phyloP scores from a whole-genome alignment of 2,329 filamentous ascomycete species.

The Arthroderma uncinatum region DNA sequence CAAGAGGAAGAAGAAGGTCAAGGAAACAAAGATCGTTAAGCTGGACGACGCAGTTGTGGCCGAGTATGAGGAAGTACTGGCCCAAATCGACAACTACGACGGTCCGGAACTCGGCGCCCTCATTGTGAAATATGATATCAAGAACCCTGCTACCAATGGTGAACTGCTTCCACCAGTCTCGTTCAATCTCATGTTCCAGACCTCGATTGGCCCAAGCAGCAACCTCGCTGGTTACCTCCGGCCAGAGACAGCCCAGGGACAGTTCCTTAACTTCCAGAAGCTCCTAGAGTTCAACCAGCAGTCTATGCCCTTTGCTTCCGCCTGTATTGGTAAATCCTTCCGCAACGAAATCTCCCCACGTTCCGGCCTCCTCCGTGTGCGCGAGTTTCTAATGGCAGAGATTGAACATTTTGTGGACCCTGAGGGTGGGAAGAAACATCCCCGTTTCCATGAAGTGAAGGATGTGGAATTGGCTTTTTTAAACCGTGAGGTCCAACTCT shows the following conservation, averaged over 20 bases:
- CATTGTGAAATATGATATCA: constrained; percentile 84
- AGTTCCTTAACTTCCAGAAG: constrained; percentile 95
- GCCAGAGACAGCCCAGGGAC: constrained; percentile 93
- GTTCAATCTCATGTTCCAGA: constrained; percentile 99
- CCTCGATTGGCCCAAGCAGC: constrained; percentile 82
- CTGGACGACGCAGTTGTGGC: constrained; percentile 74
- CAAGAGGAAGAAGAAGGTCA: constrained; percentile 81
- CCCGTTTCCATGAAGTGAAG: constrained; percentile 74
- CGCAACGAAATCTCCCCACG: constrained; percentile 95
- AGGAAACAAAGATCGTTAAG: constrained; percentile 66
- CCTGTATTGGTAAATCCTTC: constrained; percentile 95
- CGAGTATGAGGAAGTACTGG: constrained; percentile 85
- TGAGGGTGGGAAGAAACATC: constrained; percentile 85
- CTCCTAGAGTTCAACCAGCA: constrained; percentile 93
- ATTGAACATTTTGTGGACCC: constrained; percentile 98
- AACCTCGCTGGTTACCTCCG: constrained; percentile 76
- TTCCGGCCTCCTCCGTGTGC: constrained; percentile 79
- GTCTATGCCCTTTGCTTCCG: constrained; percentile 92
- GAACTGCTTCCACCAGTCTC: constrained; percentile 70
- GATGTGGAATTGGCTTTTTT: constrained; percentile 74
- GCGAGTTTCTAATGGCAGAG: constrained; percentile 97
- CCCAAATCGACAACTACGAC: constrained; percentile 91
- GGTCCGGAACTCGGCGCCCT: constrained; percentile 75
- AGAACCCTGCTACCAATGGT: constrained; percentile 69
- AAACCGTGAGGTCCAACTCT: constrained; percentile 72